phyloP scores from a whole-genome alignment of 225 moss, liverwort and hornwort species.

The Climacium dendroides region DNA sequence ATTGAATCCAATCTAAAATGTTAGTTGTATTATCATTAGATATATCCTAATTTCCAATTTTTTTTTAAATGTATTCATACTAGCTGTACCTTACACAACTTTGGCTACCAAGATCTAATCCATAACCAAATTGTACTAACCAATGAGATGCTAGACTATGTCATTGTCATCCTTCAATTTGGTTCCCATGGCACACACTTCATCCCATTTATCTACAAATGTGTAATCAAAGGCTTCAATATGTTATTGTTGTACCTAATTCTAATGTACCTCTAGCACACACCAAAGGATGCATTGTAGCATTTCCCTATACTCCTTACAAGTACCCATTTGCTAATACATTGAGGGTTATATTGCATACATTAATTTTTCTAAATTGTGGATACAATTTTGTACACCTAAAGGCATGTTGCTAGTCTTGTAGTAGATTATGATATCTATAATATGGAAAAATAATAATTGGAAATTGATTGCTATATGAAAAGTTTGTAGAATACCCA shows the following conservation, averaged over 20 bases:
- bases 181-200: neutral
- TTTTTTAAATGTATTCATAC: neutral
- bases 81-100: too few species aligned
- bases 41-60: accelerated
- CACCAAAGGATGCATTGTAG: neutral
- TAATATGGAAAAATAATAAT: neutral
- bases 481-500: accelerated
- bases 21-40: neutral
- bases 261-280: neutral
- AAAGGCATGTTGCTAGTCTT: neutral
- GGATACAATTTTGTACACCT: accelerated
- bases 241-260: neutral
- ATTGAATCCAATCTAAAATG: neutral
- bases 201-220: neutral
- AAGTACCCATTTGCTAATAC: neutral
- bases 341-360: accelerated
- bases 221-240: neutral
- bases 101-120: neutral
- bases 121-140: neutral
- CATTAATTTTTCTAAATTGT: neutral
- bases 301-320: neutral
- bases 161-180: neutral
- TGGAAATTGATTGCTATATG: too few species aligned
- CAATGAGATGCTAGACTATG: neutral
- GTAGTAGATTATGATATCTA: neutral